Evolutionary conservation across 352 stramenopile genomes (phyloP).

Genomic region (Phytophthora pini): DNA sequence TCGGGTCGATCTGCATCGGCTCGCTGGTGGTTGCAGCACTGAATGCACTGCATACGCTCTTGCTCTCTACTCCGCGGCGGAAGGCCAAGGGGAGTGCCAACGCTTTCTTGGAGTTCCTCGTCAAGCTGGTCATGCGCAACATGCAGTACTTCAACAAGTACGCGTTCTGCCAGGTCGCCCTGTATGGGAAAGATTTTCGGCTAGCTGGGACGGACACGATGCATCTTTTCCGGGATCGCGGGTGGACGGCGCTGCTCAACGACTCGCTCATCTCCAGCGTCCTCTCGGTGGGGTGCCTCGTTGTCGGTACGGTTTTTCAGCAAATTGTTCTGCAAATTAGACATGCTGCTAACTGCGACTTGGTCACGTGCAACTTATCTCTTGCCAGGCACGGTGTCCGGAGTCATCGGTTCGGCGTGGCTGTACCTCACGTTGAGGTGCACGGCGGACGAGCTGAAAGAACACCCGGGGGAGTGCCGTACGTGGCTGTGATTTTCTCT

Average conservation of each 20-base stretch:
- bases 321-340: constrained; percentile 2
- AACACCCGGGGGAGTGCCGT: constrained; percentile 66
- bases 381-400: constrained; percentile 64
- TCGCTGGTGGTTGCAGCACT: constrained; percentile 81
- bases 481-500: constrained; percentile 29
- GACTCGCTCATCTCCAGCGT: constrained; percentile 84
- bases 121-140: constrained; percentile 73
- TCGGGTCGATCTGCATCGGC: constrained; percentile 86
- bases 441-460: constrained; percentile 51
- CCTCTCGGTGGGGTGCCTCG: constrained; percentile 72
- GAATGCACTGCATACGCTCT: constrained; percentile 67
- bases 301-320: constrained; percentile 63
- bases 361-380: constrained; percentile 11
- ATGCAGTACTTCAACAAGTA: constrained; percentile 91
- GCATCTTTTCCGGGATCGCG: constrained; percentile 80
- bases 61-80: constrained; percentile 72
- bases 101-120: constrained; percentile 84
- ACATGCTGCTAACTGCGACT: constrained; percentile 1
- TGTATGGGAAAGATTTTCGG: constrained; percentile 88
- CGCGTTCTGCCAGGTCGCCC: constrained; percentile 83
- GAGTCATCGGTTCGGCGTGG: constrained; percentile 75
- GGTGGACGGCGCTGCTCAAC: constrained; percentile 82
- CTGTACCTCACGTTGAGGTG: constrained; percentile 77
- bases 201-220: constrained; percentile 79
- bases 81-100: constrained; percentile 72